These are phyloP conservation scores for Hibiscus tridactylites DNA, from an alignment of 345 rosid species.

Conservation along the genomic window DNA sequence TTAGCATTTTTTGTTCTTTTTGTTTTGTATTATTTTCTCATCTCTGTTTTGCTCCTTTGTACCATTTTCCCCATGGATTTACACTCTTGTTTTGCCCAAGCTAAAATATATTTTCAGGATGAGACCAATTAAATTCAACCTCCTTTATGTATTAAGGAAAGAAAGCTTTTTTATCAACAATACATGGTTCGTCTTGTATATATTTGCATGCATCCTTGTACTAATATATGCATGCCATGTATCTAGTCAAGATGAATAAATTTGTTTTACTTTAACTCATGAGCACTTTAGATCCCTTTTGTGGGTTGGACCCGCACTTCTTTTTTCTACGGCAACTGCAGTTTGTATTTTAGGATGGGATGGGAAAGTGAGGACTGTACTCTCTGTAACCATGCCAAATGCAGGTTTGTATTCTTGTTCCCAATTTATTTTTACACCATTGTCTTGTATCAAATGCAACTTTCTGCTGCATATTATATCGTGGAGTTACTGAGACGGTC, in stretches of 20 bases:
- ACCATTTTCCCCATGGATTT: background rate
- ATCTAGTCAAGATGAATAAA: constrained; percentile 1
- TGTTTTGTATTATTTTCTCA: background rate
- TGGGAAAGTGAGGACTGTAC: constrained; percentile 78
- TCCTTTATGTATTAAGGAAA: background rate
- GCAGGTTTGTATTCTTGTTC: constrained; percentile 46
- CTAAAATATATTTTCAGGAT: background rate
- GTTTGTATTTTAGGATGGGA: constrained; percentile 95
- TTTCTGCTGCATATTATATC: constrained; percentile 5
- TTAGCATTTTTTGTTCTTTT: background rate
- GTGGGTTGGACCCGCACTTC: constrained; percentile 98
- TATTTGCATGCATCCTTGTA: background rate
- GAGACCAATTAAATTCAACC: background rate
- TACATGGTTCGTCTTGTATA: background rate
- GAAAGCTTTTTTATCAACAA: background rate
- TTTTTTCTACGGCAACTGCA: constrained; percentile 83
- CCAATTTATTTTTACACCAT: background rate
- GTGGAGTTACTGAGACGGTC: constrained; percentile 13
- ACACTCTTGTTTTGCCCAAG: background rate
- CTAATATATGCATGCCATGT: background rate
- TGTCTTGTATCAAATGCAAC: constrained; percentile 1
- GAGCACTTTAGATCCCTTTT: constrained; percentile 80
- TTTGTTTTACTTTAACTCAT: constrained; percentile 41
- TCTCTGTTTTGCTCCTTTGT: background rate
- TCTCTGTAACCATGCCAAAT: constrained; percentile 79